Conservation (phyloP, 148 eudicot genomes). For the Polygonum aviculare region DNA sequence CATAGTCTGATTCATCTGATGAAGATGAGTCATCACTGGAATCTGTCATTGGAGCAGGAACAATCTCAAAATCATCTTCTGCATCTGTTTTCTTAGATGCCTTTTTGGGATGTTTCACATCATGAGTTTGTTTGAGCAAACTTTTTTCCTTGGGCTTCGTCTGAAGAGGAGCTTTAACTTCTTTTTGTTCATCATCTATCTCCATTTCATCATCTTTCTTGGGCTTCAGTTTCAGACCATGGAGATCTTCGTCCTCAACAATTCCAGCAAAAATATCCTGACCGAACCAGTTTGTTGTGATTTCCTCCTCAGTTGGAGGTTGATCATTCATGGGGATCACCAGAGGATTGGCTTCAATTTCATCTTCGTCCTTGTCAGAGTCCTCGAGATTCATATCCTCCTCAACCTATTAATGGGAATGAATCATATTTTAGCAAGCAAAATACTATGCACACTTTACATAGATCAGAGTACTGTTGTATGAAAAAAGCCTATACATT, state of each 20-base stretch:
- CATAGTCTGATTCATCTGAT: slow-evolving; percentile 61
- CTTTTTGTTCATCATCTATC: slow-evolving; percentile 21
- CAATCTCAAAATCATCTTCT: slow-evolving; percentile 76
- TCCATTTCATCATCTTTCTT: slow-evolving; percentile 60
- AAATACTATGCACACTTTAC: background rate
- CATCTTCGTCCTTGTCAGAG: slow-evolving; percentile 56
- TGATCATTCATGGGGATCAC: slow-evolving; percentile 48
- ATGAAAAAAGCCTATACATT: too few species aligned
- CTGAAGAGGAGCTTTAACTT: slow-evolving; percentile 15
- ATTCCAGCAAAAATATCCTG: slow-evolving; percentile 68
- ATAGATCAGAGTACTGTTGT: too few species aligned
- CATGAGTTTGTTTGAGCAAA: slow-evolving; percentile 1
- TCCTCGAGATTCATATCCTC: slow-evolving; percentile 47
- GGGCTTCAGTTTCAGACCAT: slow-evolving; percentile 21
- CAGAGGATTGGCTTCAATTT: slow-evolving; percentile 71
- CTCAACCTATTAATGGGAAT: slow-evolving; percentile 23
- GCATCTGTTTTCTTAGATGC: slow-evolving; percentile 20
- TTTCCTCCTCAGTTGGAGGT: slow-evolving; percentile 57
- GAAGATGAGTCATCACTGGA: slow-evolving; percentile 76
- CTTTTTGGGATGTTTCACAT: slow-evolving; percentile 14
- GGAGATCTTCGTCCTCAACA: slow-evolving; percentile 40
- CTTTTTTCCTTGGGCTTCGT: slow-evolving; percentile 20
- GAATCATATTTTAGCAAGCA: background rate
- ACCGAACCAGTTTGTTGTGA: slow-evolving; percentile 56
- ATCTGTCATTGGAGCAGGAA: slow-evolving; percentile 73